Evolutionary conservation across 140 eudicot genomes (phyloP).

Genomic region (Oenanthe javanica): DNA sequence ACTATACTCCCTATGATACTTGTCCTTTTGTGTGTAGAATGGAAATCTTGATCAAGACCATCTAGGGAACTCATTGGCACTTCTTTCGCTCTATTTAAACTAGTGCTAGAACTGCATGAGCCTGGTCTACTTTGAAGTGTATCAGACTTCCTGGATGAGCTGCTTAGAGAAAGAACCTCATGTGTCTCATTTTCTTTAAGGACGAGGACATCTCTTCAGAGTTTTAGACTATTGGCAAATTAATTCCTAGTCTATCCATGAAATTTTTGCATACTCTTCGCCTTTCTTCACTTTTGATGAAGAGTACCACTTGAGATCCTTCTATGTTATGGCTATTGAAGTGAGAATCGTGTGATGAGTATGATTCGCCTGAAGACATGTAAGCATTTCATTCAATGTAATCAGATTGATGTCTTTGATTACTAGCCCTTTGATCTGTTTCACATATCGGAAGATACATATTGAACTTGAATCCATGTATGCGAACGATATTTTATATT

Average conservation of each 20-base stretch:
- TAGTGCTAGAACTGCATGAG: constrained; percentile 17
- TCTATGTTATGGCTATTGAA: constrained; percentile 27
- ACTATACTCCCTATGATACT: too few relatives aligned
- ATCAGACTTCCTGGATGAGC: constrained; percentile 30
- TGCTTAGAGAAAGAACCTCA: neutral
- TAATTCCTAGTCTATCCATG: constrained; percentile 12
- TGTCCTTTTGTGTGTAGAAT: too few relatives aligned
- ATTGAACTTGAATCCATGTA: constrained; percentile 41
- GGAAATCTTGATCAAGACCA: constrained; percentile 15
- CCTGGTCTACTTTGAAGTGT: neutral
- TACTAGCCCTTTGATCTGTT: constrained; percentile 7
- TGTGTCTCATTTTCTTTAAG: too few relatives aligned
- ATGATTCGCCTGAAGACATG: constrained; percentile 14
- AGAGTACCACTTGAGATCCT: constrained; percentile 34
- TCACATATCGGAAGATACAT: constrained; percentile 22
- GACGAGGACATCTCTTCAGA: too few relatives aligned
- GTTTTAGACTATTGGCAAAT: too few relatives aligned
- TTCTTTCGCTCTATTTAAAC: constrained; percentile 20
- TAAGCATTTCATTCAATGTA: constrained; percentile 16
- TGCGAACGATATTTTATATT: too few relatives aligned
- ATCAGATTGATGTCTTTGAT: constrained; percentile 14
- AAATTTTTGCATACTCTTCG: constrained; percentile 24
- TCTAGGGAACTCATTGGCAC: constrained; percentile 47
- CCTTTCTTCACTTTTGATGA: constrained; percentile 42
- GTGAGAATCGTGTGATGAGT: constrained; percentile 16